Evolutionary conservation across 2,329 filamentous ascomycete species (phyloP).

Genomic region (Coniochaeta hoffmannii): DNA sequence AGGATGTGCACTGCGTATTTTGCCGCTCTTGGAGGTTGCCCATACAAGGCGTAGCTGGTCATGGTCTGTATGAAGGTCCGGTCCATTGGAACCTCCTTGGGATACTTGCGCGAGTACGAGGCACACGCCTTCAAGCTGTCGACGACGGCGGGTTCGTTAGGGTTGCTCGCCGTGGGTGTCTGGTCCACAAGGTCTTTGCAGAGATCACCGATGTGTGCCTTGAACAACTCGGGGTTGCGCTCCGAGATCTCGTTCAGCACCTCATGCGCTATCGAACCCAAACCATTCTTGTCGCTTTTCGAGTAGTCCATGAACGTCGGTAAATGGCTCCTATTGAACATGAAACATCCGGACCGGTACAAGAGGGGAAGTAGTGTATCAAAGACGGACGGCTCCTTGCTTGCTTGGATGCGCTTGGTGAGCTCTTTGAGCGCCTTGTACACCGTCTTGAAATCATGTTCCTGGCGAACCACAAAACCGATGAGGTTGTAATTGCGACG

Average conservation of each 20-base stretch:
- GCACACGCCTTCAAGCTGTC: slow-evolving; percentile 92
- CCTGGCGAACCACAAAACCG: slow-evolving; percentile 73
- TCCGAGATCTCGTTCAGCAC: slow-evolving; percentile 88
- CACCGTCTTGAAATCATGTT: slow-evolving; percentile 88
- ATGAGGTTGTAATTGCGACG: slow-evolving; percentile 85
- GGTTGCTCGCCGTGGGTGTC: slow-evolving; percentile 60
- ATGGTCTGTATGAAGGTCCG: slow-evolving; percentile 76
- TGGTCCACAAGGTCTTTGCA: slow-evolving; percentile 80
- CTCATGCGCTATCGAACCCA: slow-evolving; percentile 76
- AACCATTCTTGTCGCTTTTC: slow-evolving; percentile 70
- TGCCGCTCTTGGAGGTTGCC: slow-evolving; percentile 71
- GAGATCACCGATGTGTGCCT: slow-evolving; percentile 84
- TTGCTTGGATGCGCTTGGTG: slow-evolving; percentile 68
- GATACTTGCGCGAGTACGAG: slow-evolving; percentile 80
- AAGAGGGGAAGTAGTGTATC: slow-evolving; percentile 78
- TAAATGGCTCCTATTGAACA: slow-evolving; percentile 93
- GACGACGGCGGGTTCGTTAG: slow-evolving; percentile 68
- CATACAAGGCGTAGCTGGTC: slow-evolving; percentile 75
- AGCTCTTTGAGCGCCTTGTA: slow-evolving; percentile 87
- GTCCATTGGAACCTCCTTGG: slow-evolving; percentile 74
- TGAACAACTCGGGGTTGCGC: slow-evolving; percentile 82
- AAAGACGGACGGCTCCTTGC: slow-evolving; percentile 56
- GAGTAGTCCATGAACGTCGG: slow-evolving; percentile 84
- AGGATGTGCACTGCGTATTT: slow-evolving; percentile 94
- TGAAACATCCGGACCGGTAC: slow-evolving; percentile 73